Evolutionary conservation across 129 eudicot species (phyloP).

Genomic region (Chrysanthemum lavandulifolium): DNA sequence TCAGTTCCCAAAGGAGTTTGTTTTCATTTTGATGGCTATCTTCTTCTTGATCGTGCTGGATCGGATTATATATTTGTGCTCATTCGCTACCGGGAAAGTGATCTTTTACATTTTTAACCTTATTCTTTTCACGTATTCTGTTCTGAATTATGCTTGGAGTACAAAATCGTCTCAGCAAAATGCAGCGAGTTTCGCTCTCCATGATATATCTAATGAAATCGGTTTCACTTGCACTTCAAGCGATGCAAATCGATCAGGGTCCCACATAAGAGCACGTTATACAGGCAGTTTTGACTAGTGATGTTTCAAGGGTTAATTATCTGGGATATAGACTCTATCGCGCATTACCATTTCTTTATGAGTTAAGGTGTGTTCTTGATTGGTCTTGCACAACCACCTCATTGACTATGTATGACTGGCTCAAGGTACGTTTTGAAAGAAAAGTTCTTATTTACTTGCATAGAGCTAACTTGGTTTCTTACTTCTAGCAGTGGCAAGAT

Average conservation of each 20-base stretch:
- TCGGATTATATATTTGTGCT: slow-evolving; percentile 51
- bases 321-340: slow-evolving; percentile 51
- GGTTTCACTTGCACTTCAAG: slow-evolving; percentile 48
- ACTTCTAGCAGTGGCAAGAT: not conserved
- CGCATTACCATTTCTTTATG: slow-evolving; percentile 54
- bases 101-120: slow-evolving; percentile 50
- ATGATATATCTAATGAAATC: slow-evolving; percentile 47
- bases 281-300: slow-evolving; percentile 52
- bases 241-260: slow-evolving; percentile 50
- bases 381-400: slow-evolving; percentile 61
- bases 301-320: slow-evolving; percentile 44
- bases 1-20: slow-evolving; percentile 60
- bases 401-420: slow-evolving; percentile 61
- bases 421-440: slow-evolving; percentile 35
- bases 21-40: slow-evolving; percentile 48
- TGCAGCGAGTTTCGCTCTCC: slow-evolving; percentile 51
- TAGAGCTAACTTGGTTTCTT: not conserved
- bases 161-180: slow-evolving; percentile 44
- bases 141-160: slow-evolving; percentile 44
- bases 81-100: slow-evolving; percentile 54
- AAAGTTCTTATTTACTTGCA: not conserved
- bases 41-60: slow-evolving; percentile 58
- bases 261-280: slow-evolving; percentile 53
- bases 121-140: slow-evolving; percentile 41
- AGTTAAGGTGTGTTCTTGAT: slow-evolving; percentile 59